These are phyloP conservation scores for Botryobasidium botryosum DNA, from an alignment of 768 basidiomycete genomes.

Conservation along the genomic window DNA sequence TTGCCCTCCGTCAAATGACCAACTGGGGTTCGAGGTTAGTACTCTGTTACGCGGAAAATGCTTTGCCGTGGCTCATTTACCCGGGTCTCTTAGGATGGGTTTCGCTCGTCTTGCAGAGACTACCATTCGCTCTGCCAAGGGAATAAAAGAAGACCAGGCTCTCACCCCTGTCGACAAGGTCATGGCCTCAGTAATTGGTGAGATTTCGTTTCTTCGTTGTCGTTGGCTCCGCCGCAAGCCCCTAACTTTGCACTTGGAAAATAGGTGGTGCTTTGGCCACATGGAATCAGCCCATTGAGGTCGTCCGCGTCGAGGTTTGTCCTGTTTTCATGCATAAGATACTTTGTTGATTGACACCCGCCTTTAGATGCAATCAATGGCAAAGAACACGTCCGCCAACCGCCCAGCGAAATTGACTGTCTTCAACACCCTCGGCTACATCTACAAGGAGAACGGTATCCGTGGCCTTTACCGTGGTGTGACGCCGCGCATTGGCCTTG, in stretches of 20 bases:
- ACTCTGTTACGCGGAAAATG: not conserved
- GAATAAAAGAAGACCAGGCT: slow-evolving; percentile 60
- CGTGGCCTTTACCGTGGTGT: slow-evolving; percentile 96
- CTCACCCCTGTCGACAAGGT: slow-evolving; percentile 76
- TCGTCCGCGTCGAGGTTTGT: slow-evolving; percentile 81
- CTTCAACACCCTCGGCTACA: slow-evolving; percentile 76
- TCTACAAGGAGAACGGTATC: slow-evolving; percentile 92
- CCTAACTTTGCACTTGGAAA: not conserved
- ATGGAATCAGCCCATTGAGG: slow-evolving; percentile 99
- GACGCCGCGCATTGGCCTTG: slow-evolving; percentile 88
- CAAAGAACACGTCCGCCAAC: slow-evolving; percentile 59
- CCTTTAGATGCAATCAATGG: slow-evolving; percentile 94
- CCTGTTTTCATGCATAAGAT: not conserved
- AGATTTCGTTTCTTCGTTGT: slow-evolving; percentile 2
- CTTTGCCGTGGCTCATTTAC: not conserved
- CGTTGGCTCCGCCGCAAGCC: not conserved
- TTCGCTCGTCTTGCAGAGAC: slow-evolving; percentile 86
- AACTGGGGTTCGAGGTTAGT: slow-evolving; percentile 83
- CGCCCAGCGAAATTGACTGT: slow-evolving; percentile 88
- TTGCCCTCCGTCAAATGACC: slow-evolving; percentile 80
- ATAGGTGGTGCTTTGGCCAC: slow-evolving; percentile 78
- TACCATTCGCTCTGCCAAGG: slow-evolving; percentile 56
- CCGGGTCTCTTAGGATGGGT: slow-evolving; percentile 51
- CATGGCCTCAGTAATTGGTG: slow-evolving; percentile 58
- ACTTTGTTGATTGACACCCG: slow-evolving; percentile 7